Conservation (phyloP, 257 asterid species). For the Phtheirospermum japonicum region DNA sequence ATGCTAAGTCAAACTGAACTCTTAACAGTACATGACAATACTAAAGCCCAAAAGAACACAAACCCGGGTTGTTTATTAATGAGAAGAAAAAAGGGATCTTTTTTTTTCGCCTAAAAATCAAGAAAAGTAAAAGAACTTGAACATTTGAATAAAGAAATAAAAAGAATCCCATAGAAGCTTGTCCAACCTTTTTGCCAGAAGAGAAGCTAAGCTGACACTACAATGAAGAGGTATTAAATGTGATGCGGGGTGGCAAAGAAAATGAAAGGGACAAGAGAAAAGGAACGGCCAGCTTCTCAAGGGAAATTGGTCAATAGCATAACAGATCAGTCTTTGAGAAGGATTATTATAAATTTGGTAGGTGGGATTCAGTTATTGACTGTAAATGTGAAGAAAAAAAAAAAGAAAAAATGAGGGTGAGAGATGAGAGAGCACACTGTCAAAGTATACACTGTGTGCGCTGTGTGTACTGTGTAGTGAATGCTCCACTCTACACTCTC, state of each 20-base stretch:
- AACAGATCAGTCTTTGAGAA: constrained; percentile 27
- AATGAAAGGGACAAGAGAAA: constrained; percentile 41
- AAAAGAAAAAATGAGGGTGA: background rate
- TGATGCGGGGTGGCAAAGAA: constrained; percentile 20
- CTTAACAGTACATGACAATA: constrained; percentile 15
- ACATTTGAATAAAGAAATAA: background rate
- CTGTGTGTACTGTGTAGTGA: background rate
- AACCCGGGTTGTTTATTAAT: constrained; percentile 14
- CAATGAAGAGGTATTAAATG: constrained; percentile 38
- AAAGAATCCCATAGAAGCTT: constrained; percentile 21
- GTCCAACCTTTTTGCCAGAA: constrained; percentile 15
- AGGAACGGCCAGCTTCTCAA: constrained; percentile 19
- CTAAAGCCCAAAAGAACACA: constrained; percentile 8
- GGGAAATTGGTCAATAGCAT: constrained; percentile 33
- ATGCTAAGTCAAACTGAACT: constrained; percentile 23
- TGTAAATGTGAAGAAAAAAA: constrained; percentile 21
- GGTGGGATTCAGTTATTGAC: constrained; percentile 45
- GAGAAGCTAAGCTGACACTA: constrained; percentile 25
- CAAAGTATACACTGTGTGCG: background rate
- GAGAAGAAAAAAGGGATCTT: constrained; percentile 18
- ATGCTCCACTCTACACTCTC: background rate
- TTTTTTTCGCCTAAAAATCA: constrained; percentile 34
- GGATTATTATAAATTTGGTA: constrained; percentile 26
- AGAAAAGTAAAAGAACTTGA: constrained; percentile 12
- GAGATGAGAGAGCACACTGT: constrained; percentile 7